Percentiles rank a stretch among this genome's conserved stretches.
Evolutionary conservation across 345 rosid genomes (phyloP).

Genomic region (Hevea brasiliensis): DNA sequence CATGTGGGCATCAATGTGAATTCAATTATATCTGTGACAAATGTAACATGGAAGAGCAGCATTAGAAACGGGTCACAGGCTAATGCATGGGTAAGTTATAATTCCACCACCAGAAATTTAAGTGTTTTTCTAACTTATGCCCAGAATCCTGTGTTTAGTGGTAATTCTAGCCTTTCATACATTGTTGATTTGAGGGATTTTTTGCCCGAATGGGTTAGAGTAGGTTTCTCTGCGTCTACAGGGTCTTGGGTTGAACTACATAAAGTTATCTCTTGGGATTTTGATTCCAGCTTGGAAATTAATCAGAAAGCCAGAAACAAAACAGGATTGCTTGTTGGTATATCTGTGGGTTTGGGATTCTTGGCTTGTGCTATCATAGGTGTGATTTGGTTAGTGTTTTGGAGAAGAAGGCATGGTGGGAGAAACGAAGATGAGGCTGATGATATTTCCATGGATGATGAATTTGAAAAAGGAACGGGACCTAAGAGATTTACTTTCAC

Average conservation of each 20-base stretch:
- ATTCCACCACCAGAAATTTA: constrained; percentile 45
- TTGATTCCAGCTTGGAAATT: constrained; percentile 19
- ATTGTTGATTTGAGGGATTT: constrained; percentile 15
- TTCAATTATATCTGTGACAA: constrained; percentile 40
- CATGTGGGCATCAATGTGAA: constrained; percentile 61
- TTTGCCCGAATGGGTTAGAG: constrained; percentile 19
- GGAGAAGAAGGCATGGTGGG: background rate
- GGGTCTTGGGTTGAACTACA: constrained; percentile 19
- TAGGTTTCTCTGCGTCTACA: constrained; percentile 34
- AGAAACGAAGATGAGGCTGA: background rate
- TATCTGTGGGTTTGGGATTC: constrained; percentile 11
- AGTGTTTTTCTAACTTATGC: constrained; percentile 50
- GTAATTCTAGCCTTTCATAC: constrained; percentile 9
- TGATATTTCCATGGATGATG: constrained; percentile 24
- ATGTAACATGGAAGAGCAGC: constrained; percentile 36
- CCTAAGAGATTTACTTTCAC: constrained; percentile 28
- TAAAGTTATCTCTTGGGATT: constrained; percentile 19
- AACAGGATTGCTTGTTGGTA: constrained; percentile 12
- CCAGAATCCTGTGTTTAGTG: constrained; percentile 22
- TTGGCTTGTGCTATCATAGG: constrained; percentile 1
- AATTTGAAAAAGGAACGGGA: constrained; percentile 28
- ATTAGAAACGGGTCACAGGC: constrained; percentile 40
- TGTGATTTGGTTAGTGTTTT: background rate
- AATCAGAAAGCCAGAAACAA: background rate
- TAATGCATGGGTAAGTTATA: constrained; percentile 54